Evolutionary conservation across 208 protist genomes (phyloP).

Genomic region (Leishmania major): DNA sequence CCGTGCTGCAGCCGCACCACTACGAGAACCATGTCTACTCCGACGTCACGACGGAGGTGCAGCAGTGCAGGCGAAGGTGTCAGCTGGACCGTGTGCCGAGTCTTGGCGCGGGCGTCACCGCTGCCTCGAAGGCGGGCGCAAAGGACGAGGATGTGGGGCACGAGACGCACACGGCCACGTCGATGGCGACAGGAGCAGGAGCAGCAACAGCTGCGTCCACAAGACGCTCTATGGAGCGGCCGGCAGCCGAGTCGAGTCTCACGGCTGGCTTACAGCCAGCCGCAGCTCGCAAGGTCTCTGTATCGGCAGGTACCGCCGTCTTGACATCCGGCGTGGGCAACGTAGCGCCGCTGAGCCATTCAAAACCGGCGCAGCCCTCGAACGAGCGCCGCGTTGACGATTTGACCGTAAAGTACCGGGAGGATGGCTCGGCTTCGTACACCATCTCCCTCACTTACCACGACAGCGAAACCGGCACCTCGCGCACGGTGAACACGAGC

Average conservation of each 20-base stretch:
- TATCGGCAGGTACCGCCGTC: neutral
- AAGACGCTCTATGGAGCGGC: neutral
- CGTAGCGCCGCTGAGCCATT: neutral
- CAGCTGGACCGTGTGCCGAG: neutral
- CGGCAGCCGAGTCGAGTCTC: neutral
- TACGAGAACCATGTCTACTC: constrained; percentile 26
- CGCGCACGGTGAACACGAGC: constrained; percentile 56
- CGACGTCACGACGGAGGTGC: constrained; percentile 34
- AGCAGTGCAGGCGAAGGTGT: constrained; percentile 22
- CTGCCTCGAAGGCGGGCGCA: neutral
- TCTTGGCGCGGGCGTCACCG: neutral
- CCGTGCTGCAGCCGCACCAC: constrained; percentile 17
- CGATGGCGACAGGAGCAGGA: neutral
- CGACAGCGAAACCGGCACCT: constrained; percentile 46
- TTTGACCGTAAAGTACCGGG: constrained; percentile 53
- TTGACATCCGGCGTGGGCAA: neutral
- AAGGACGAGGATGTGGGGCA: neutral
- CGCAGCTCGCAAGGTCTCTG: neutral
- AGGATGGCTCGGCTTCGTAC: constrained; percentile 39
- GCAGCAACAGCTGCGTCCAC: neutral
- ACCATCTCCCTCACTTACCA: constrained; percentile 71
- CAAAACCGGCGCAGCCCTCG: constrained; percentile 13
- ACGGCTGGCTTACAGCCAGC: neutral
- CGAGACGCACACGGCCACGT: neutral
- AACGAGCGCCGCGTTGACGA: constrained; percentile 67